Conservation (phyloP, 306 rosid species). For the Astragalus membranaceus region DNA sequence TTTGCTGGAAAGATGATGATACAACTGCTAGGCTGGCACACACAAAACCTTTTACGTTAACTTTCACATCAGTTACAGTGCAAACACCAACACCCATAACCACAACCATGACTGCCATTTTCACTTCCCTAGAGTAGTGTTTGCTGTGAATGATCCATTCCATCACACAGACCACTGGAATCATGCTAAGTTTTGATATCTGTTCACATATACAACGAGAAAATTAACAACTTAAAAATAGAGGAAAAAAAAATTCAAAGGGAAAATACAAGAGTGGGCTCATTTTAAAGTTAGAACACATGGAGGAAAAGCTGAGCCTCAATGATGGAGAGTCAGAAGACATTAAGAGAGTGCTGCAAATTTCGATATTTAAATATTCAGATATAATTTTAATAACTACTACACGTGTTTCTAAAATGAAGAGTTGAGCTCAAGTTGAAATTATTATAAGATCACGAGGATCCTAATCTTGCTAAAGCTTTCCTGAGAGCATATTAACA, state of each 20-base stretch:
- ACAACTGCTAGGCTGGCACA: conserved; percentile 70
- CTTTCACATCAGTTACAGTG: conserved; percentile 89
- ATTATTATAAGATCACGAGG: neutral
- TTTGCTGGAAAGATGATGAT: conserved; percentile 89
- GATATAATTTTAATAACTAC: neutral
- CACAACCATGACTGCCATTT: conserved; percentile 65
- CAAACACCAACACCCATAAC: conserved; percentile 92
- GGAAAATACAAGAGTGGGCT: neutral
- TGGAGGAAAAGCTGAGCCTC: neutral
- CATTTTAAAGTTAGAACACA: neutral
- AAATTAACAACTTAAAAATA: neutral
- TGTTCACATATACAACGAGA: conserved; percentile 17
- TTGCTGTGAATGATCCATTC: conserved; percentile 89
- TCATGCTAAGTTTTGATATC: conserved; percentile 97
- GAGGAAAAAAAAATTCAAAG: neutral
- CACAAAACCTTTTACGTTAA: conserved; percentile 72
- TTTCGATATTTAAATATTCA: neutral
- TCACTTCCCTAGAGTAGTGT: conserved; percentile 75
- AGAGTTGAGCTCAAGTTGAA: neutral
- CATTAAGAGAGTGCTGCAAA: neutral
- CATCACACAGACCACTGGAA: conserved; percentile 94
- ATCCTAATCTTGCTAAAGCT: neutral
- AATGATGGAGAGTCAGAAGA: neutral
- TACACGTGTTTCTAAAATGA: neutral
- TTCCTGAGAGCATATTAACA: neutral